phyloP scores from a whole-genome alignment of 805 yeast genomes.

The Clavispora phyllophila region DNA sequence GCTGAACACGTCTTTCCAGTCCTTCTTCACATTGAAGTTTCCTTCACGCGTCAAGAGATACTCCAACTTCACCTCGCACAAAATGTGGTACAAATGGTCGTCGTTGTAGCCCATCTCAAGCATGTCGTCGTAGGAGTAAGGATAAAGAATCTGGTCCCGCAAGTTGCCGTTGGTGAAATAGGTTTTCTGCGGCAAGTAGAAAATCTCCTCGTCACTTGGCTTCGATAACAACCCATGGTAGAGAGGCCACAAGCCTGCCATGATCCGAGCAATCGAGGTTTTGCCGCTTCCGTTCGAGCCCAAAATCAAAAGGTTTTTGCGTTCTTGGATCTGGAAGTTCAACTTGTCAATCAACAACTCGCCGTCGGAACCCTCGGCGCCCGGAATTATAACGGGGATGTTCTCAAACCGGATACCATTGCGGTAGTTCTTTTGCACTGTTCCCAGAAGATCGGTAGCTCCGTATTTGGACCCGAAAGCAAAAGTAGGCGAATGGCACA shows the following conservation, averaged over 20 bases:
- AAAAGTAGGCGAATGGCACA: conserved; percentile 65
- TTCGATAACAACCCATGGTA: conserved; percentile 78
- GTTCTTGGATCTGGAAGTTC: conserved; percentile 52
- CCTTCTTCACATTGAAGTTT: conserved; percentile 49
- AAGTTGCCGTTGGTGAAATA: conserved; percentile 80
- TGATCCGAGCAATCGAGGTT: conserved; percentile 74
- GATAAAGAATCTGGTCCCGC: conserved; percentile 89
- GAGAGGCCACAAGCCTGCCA: conserved; percentile 90
- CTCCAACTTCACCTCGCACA: conserved; percentile 74
- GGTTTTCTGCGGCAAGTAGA: conserved; percentile 81
- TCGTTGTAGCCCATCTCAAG: conserved; percentile 67
- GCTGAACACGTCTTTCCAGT: conserved; percentile 87
- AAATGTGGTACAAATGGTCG: conserved; percentile 57
- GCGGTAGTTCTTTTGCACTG: conserved; percentile 67
- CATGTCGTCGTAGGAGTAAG: conserved; percentile 74
- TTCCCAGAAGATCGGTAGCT: conserved; percentile 62
- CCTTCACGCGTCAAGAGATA: conserved; percentile 69
- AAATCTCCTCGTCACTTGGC: conserved; percentile 64
- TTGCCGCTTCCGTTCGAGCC: conserved; percentile 92
- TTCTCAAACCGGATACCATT: conserved; percentile 77
- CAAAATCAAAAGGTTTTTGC: conserved; percentile 69
- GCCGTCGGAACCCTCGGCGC: conserved; percentile 55
- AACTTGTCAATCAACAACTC: conserved; percentile 54
- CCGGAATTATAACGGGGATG: conserved; percentile 77
- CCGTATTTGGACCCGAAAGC: conserved; percentile 44